phyloP scores from a whole-genome alignment of 2,329 filamentous ascomycete species.

The Rosellinia necatrix region DNA sequence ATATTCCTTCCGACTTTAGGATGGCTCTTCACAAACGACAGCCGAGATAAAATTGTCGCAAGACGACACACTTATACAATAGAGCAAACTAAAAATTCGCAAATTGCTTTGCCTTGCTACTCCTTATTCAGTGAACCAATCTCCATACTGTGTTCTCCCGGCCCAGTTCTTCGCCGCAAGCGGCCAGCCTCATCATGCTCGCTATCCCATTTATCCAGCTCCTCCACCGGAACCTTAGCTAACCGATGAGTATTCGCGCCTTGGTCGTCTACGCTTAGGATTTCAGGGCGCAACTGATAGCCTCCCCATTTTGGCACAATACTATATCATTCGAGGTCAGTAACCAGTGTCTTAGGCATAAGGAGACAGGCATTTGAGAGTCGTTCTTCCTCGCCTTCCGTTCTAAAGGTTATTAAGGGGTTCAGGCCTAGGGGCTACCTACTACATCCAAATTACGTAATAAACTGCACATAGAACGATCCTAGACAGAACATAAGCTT shows the following conservation, averaged over 20 bases:
- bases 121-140: constrained; percentile 10
- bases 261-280: constrained; percentile 54
- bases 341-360: too few relatives aligned
- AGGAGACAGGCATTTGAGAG: too few relatives aligned
- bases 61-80: not conserved
- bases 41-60: not conserved
- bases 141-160: not conserved
- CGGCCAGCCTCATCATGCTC: constrained; percentile 57
- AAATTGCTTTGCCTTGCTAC: not conserved
- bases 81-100: not conserved
- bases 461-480: constrained; percentile 59
- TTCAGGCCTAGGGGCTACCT: too few relatives aligned
- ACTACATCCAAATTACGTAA: constrained; percentile 62
- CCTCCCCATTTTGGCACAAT: constrained; percentile 56
- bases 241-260: constrained; percentile 52
- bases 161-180: constrained; percentile 21
- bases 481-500: constrained; percentile 38
- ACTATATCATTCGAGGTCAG: too few relatives aligned
- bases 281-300: constrained; percentile 61
- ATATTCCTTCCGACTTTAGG: not conserved
- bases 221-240: constrained; percentile 55
- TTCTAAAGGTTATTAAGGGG: too few relatives aligned
- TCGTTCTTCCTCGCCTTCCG: too few relatives aligned
- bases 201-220: constrained; percentile 61
- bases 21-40: not conserved